phyloP scores from a whole-genome alignment of 1,284 basidiomycete genomes.

The Anthracocystis walkeri region DNA sequence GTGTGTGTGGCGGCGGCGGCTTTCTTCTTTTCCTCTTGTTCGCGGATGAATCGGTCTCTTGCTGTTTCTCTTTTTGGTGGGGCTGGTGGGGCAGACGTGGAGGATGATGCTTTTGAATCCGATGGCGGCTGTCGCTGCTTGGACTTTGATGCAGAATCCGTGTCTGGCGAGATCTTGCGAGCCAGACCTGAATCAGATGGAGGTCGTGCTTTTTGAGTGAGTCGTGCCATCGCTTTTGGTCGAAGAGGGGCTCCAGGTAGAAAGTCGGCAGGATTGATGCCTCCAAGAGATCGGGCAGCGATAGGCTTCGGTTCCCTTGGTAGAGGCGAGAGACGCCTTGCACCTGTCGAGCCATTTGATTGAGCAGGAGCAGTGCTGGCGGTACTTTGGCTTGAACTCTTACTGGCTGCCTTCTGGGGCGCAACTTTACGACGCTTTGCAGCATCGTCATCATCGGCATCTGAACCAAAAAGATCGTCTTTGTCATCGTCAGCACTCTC shows the following conservation, averaged over 20 bases:
- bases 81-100: slow-evolving; percentile 10
- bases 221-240: slow-evolving; percentile 30
- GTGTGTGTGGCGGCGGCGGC: slow-evolving; percentile 14
- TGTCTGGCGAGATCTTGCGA: slow-evolving; percentile 20
- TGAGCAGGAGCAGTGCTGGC: neutral
- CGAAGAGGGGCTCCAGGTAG: slow-evolving; percentile 52
- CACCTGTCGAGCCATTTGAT: neutral
- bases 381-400: neutral
- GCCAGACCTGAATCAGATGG: neutral
- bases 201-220: slow-evolving; percentile 29
- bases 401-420: slow-evolving; percentile 6
- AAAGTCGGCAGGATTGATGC: slow-evolving; percentile 55
- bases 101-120: slow-evolving; percentile 10
- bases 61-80: slow-evolving; percentile 51
- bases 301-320: slow-evolving; percentile 17
- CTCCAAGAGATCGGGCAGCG: slow-evolving; percentile 21
- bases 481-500: slow-evolving; percentile 13
- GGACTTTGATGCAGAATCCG: slow-evolving; percentile 7
- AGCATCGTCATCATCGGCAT: slow-evolving; percentile 11
- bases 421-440: slow-evolving; percentile 1
- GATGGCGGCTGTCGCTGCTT: slow-evolving; percentile 14
- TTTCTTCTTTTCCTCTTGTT: slow-evolving; percentile 57
- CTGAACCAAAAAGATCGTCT: slow-evolving; percentile 46
- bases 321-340: slow-evolving; percentile 10
- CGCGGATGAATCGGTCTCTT: slow-evolving; percentile 59